Evolutionary conservation across 768 basidiomycete genomes (phyloP).

Genomic region (Multifurca ochricompacta): DNA sequence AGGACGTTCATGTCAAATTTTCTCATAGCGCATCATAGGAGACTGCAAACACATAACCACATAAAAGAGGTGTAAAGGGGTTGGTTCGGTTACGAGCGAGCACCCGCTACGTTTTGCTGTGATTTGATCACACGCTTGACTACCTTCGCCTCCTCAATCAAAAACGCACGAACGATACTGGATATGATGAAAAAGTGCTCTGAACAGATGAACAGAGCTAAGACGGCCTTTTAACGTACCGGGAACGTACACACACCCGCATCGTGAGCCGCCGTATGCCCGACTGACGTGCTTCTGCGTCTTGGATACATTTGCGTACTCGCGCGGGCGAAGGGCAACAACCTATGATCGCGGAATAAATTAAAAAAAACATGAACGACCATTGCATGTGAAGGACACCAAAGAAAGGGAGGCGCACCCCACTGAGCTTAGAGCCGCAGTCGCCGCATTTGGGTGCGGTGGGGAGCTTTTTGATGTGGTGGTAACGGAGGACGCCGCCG

Average conservation of each 20-base stretch:
- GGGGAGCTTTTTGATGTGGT: constrained; percentile 93
- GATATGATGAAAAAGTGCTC: too few relatives aligned
- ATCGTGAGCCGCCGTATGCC: constrained; percentile 96
- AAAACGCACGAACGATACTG: constrained; percentile 97
- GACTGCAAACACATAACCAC: neutral
- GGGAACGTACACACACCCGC: constrained; percentile 93
- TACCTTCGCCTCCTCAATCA: constrained; percentile 99
- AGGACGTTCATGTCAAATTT: too few relatives aligned
- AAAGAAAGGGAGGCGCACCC: constrained; percentile 49
- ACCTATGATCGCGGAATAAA: constrained; percentile 42
- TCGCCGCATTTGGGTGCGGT: constrained; percentile 96
- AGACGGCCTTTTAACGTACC: constrained; percentile 42
- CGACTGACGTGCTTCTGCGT: constrained; percentile 93
- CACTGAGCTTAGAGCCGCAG: constrained; percentile 89
- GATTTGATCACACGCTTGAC: constrained; percentile 99
- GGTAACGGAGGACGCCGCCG: constrained; percentile 96
- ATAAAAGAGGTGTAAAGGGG: neutral
- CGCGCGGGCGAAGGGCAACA: constrained; percentile 89
- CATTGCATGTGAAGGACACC: too few relatives aligned
- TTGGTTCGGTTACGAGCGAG: constrained; percentile 22
- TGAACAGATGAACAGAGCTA: too few relatives aligned
- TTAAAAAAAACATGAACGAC: neutral
- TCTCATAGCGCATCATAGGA: constrained; percentile 2
- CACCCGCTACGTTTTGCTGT: constrained; percentile 42
- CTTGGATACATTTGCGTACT: constrained; percentile 95